phyloP scores from a whole-genome alignment of 805 yeast genomes.

The Debaryomyces prosopidis region DNA sequence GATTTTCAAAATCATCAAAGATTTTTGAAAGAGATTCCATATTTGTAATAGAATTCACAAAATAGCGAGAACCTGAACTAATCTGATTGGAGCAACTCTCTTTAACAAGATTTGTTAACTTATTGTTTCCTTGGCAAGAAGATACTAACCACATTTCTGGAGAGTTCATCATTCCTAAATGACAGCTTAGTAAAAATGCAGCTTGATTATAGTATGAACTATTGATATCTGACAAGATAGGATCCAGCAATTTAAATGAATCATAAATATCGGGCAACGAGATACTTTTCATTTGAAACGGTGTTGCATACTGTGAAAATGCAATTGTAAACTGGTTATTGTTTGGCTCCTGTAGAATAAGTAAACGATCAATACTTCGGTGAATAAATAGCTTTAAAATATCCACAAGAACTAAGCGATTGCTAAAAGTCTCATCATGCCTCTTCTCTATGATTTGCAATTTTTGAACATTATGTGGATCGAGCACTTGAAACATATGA shows the following conservation, averaged over 20 bases:
- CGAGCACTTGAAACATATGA: constrained; percentile 27
- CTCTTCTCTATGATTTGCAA: constrained; percentile 20
- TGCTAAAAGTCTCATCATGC: constrained; percentile 15
- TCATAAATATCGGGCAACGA: constrained; percentile 16
- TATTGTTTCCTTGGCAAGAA: constrained; percentile 4
- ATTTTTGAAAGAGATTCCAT: constrained; percentile 8
- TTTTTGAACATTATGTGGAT: constrained; percentile 17
- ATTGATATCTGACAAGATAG: constrained; percentile 8
- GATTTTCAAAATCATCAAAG: constrained; percentile 9
- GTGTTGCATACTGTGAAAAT: constrained; percentile 22
- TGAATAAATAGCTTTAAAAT: constrained; percentile 26
- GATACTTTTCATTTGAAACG: constrained; percentile 12
- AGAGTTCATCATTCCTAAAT: constrained; percentile 18
- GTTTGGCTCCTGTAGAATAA: constrained; percentile 5
- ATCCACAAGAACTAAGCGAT: constrained; percentile 20
- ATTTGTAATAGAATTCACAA: constrained; percentile 22
- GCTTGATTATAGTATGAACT: constrained; percentile 28
- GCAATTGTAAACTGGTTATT: constrained; percentile 16
- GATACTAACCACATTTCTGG: constrained; percentile 29
- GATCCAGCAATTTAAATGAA: constrained; percentile 13
- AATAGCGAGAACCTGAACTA: constrained; percentile 19
- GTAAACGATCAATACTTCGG: constrained; percentile 12
- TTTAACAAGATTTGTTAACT: constrained; percentile 19
- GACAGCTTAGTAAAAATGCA: constrained; percentile 28
- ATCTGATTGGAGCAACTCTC: constrained; percentile 27